Evolutionary conservation across 2,329 filamentous ascomycete genomes (phyloP).

Genomic region (Ophiostoma angusticollis): DNA sequence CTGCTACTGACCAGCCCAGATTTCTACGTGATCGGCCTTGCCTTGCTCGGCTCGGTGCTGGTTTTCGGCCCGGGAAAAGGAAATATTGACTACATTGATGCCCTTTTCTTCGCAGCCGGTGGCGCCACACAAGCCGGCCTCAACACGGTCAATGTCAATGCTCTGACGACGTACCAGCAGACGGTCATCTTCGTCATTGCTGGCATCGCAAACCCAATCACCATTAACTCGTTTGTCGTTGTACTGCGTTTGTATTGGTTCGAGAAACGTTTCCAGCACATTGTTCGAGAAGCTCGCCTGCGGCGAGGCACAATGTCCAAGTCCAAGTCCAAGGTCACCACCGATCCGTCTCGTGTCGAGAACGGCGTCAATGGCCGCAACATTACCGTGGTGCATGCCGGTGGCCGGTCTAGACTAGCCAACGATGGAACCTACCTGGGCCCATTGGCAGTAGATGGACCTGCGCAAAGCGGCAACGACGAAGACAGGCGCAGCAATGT

Average conservation of each 20-base stretch:
- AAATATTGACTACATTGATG: slow-evolving; percentile 66
- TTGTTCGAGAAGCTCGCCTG: slow-evolving; percentile 59
- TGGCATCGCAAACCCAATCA: slow-evolving; percentile 69
- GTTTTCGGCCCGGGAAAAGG: slow-evolving; percentile 50
- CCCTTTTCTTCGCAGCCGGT: slow-evolving; percentile 77
- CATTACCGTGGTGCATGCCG: slow-evolving; percentile 53
- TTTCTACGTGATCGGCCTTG: slow-evolving; percentile 63
- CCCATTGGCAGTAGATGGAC: slow-evolving; percentile 14
- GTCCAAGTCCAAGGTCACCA: slow-evolving; percentile 39
- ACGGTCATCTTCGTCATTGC: slow-evolving; percentile 57
- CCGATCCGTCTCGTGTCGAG: slow-evolving; percentile 38
- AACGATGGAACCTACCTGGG: slow-evolving; percentile 47
- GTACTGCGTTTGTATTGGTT: slow-evolving; percentile 96
- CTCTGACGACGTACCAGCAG: slow-evolving; percentile 59
- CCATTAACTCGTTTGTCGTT: slow-evolving; percentile 74
- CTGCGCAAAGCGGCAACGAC: not conserved
- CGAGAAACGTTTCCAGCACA: slow-evolving; percentile 82
- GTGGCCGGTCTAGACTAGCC: slow-evolving; percentile 41
- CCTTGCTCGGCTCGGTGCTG: slow-evolving; percentile 63
- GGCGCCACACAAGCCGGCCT: slow-evolving; percentile 84
- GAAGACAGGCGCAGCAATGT: not conserved
- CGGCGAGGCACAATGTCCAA: slow-evolving; percentile 52
- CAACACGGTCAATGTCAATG: slow-evolving; percentile 64
- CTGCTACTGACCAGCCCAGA: slow-evolving; percentile 4
- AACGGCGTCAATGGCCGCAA: slow-evolving; percentile 50